A percentile compares a stretch with the other conserved stretches of the same genome.
phyloP scores from a whole-genome alignment of 2,329 filamentous ascomycete species.

The Pseudogymnoascus sp. region DNA sequence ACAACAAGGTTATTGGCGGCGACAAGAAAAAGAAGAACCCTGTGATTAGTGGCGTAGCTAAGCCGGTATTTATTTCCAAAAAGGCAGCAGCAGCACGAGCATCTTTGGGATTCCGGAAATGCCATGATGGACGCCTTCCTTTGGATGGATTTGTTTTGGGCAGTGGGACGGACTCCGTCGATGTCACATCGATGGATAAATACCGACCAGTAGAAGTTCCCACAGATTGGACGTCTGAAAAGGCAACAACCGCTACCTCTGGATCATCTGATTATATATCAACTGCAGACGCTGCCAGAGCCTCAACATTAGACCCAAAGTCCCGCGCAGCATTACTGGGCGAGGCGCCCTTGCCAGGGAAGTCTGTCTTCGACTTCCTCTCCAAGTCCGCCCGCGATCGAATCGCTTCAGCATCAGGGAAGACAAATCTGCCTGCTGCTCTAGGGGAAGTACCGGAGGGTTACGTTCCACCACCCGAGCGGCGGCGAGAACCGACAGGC shows the following conservation, averaged over 20 bases:
- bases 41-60: slow-evolving; percentile 49
- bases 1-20: slow-evolving; percentile 72
- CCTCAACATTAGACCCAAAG: slow-evolving; percentile 66
- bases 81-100: slow-evolving; percentile 40
- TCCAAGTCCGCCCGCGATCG: slow-evolving; percentile 69
- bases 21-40: slow-evolving; percentile 73
- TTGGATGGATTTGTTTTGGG: slow-evolving; percentile 74
- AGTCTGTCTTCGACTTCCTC: slow-evolving; percentile 93
- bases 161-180: slow-evolving; percentile 40
- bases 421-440: slow-evolving; percentile 66
- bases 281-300: slow-evolving; percentile 68
- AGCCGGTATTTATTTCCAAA: slow-evolving; percentile 70
- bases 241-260: slow-evolving; percentile 33
- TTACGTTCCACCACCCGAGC: slow-evolving; percentile 54
- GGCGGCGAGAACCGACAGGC: slow-evolving; percentile 51
- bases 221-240: slow-evolving; percentile 63
- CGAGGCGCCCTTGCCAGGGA: slow-evolving; percentile 73
- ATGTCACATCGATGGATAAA: slow-evolving; percentile 33
- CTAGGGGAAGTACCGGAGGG: slow-evolving; percentile 64
- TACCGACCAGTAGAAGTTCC: slow-evolving; percentile 64
- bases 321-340: slow-evolving; percentile 73
- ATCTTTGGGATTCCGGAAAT: slow-evolving; percentile 52
- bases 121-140: slow-evolving; percentile 74
- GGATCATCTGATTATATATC: slow-evolving; percentile 47
- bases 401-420: slow-evolving; percentile 69